Conservation (phyloP, 257 asterid species). For the Solanum chilense region DNA sequence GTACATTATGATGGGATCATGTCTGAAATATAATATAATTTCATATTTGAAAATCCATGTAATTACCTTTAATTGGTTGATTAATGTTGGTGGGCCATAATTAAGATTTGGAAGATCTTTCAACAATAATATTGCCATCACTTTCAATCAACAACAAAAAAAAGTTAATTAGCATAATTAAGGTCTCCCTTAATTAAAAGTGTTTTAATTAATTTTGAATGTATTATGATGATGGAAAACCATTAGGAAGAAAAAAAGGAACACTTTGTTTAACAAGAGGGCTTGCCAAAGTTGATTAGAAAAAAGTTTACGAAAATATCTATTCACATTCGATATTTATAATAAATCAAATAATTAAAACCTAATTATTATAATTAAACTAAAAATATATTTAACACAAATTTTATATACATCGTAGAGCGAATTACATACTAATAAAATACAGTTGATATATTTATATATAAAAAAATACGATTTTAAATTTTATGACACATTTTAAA, state of each 20-base stretch:
- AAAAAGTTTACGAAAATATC: background rate
- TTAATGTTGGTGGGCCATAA: slow-evolving; percentile 37
- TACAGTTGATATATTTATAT: fast-evolving
- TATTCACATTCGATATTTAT: background rate
- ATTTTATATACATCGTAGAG: background rate
- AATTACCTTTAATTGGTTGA: slow-evolving; percentile 27
- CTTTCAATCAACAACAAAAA: slow-evolving; percentile 64
- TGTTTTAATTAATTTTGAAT: slow-evolving; percentile 1
- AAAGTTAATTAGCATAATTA: slow-evolving; percentile 32
- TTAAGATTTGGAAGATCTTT: slow-evolving; percentile 61
- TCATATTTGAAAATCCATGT: slow-evolving; percentile 2
- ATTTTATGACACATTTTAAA: background rate
- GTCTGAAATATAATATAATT: slow-evolving; percentile 19
- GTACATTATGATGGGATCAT: slow-evolving; percentile 10
- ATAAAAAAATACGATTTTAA: background rate
- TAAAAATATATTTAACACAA: background rate
- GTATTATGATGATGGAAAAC: slow-evolving; percentile 43
- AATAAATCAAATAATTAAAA: background rate
- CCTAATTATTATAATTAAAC: no score
- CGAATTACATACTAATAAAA: no score
- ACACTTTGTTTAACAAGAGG: slow-evolving; percentile 6
- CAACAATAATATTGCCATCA: slow-evolving; percentile 45
- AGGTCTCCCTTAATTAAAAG: slow-evolving; percentile 18
- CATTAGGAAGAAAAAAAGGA: slow-evolving; percentile 8
- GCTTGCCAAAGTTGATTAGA: slow-evolving; percentile 23